Base-by-base conservation (phyloP, 148 eudicot genomes). In the Nyssa sinensis region DNA sequence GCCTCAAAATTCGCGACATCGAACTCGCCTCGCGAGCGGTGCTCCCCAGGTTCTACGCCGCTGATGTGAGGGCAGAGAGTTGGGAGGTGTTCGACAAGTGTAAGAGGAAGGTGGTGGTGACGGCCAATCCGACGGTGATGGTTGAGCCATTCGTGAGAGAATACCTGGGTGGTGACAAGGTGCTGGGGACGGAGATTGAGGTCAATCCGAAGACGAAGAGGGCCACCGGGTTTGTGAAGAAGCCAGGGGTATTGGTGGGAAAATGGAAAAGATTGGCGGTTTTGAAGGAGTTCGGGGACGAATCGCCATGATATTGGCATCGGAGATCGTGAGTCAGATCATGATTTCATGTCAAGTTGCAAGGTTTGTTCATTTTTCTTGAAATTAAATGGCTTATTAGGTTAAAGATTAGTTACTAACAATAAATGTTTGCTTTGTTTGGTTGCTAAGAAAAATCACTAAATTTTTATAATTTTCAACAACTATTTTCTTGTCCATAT, bases 321-420 rank as follows among this genome's bases (percentile, higher is more conserved):
- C 10, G 99, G 99, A 11, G 98, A 96, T 84, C 93, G 99, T 0
- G 82, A 75, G 23, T 88, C 97, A 6, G 99, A 96, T 81, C 99
- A 93, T 69, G 93, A 91, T 80, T 96, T 85, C 75, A 96, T 96
- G 99, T 85, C 97, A 51, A 77, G 87, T 33, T 93, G 99, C 75
- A 96, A 96, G 98, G 99, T 88, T 64, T 9, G 74, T 70, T 34
- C 47, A 55, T 21, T 19, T 17, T 17, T 55, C 5, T 24, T 13
- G 17, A 7, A 49, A 13, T 49, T 49, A 7, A 49, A 55, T 55
- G 25, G 19, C 21, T 37, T 4, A 9, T 59, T 28, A 24, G n/a
- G n/a, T n/a, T n/a, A n/a, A n/a, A 44, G 16, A 44, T 44, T 44
- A 14, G 16, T 12, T 12, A 44, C 1, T 44, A 13, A 44, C 7